Percentiles rank a stretch among this genome's conserved stretches.
phyloP scores from a whole-genome alignment of 2,329 filamentous ascomycete genomes.

The Huntiella savannae region DNA sequence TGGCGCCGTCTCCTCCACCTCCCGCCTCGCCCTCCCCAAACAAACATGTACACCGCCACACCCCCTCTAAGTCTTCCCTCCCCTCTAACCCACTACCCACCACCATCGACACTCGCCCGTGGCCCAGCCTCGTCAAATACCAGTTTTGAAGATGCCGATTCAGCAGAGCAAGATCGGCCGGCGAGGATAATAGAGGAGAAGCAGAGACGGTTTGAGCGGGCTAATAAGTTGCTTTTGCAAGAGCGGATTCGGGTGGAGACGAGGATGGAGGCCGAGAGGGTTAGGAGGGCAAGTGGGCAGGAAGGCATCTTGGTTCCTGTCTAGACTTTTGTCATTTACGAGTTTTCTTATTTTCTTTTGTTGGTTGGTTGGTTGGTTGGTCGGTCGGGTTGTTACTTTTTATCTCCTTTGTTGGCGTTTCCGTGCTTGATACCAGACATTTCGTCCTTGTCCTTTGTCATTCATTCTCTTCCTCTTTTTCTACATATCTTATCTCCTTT shows the following conservation, averaged over 20 bases:
- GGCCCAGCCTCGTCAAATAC: neutral
- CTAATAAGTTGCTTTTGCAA: slow-evolving; percentile 21
- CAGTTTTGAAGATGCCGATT: neutral
- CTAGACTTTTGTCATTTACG: neutral
- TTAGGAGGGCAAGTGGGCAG: neutral
- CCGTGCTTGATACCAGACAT: neutral
- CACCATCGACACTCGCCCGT: neutral
- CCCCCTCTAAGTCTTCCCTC: slow-evolving; percentile 9
- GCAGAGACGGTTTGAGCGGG: slow-evolving; percentile 23
- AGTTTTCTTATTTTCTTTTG: neutral
- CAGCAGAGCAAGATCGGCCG: neutral
- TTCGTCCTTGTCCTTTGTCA: neutral
- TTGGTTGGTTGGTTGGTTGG: neutral
- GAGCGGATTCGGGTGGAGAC: slow-evolving; percentile 10
- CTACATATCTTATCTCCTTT: neutral
- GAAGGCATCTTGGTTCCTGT: neutral
- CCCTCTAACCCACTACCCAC: neutral
- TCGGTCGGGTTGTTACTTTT: neutral
- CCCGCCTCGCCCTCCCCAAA: slow-evolving; percentile 10
- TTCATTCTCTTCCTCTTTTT: neutral
- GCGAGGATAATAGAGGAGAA: slow-evolving; percentile 18
- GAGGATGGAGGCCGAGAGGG: neutral
- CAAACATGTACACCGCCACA: slow-evolving; percentile 12
- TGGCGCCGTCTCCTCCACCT: slow-evolving; percentile 12
- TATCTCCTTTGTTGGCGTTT: neutral